Base-by-base conservation (phyloP, 331 rosid species). In the Acacia concinna region DNA sequence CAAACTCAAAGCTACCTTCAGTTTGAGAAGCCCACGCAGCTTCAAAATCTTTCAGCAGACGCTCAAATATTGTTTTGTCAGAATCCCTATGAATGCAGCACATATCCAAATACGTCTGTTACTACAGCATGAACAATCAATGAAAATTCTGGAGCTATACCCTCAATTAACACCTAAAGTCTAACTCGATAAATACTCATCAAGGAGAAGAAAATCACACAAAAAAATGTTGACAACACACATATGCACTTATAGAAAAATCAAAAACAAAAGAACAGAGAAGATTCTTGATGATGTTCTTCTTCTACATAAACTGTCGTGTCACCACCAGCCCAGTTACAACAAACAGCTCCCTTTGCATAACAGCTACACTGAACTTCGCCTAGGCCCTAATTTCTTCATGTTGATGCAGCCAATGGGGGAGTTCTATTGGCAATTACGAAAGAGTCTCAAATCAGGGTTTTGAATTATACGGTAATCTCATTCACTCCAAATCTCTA, bases 1-100 rank as follows among this genome's bases (percentile, higher is more conserved):
- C 9, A 6, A 12, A 69, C 51, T 30, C 41, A 77, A 85, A 83
- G 82, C 78, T 84, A 93, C 98, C 97, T 88, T 85, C 93, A 74
- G 94, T 91, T 86, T 96, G 97, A 82, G 87, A 87, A 85, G 94
- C 91, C 73, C 88, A 77, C 31, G 99, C 97, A 86, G 83, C 89
- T 76, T 91, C 98, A 83, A 96, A 91, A 78, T 96, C 99, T 81
- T 84, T 96, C 73, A 84, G 91, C 68, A 96, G 88, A 72, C 90
- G 91, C 83, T 93, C 97, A 76, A 85, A 84, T 77, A 89, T 81
- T 83, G 83, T 86, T 88, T 93, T 96, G 89, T 96, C 97, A 38
- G 98, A 89, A 88, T 96, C 99, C 89, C 99, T 93, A 68, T 78
- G 52, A 67, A 75, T 34, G 68, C 68, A 75, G 23, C 31, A 49